A percentile compares a stretch with the other conserved stretches of the same genome.
These are phyloP conservation scores for Globisporangium paddicum DNA, from an alignment of 352 stramenopile genomes.

Conservation along the genomic window DNA sequence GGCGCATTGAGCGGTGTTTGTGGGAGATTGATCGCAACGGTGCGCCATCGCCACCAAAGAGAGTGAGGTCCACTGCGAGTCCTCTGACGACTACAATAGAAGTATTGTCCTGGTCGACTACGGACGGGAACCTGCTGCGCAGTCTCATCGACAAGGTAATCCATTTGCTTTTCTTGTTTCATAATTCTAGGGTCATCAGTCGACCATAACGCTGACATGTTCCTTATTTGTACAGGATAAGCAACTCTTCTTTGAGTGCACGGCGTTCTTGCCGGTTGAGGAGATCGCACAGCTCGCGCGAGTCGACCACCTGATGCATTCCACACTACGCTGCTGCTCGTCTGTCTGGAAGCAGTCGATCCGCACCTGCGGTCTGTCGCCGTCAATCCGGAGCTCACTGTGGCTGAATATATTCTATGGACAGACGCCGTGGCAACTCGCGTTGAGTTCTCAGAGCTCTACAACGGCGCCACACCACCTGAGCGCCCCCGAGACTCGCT, in stretches of 20 bases:
- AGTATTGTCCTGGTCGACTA: neutral
- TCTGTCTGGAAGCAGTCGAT: constrained; percentile 76
- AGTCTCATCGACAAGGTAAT: constrained; percentile 1
- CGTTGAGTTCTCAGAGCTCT: neutral
- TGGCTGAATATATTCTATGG: constrained; percentile 72
- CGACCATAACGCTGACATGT: neutral
- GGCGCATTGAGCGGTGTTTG: constrained; percentile 46
- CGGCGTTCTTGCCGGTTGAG: constrained; percentile 39
- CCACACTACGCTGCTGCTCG: constrained; percentile 23
- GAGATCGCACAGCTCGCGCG: constrained; percentile 40
- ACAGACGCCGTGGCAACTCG: constrained; percentile 37
- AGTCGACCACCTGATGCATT: constrained; percentile 16
- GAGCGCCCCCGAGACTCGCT: constrained; percentile 25
- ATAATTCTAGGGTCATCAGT: no score
- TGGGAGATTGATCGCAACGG: constrained; percentile 48
- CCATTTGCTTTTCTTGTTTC: no score
- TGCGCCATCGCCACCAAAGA: constrained; percentile 4
- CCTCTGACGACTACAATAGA: neutral
- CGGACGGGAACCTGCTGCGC: neutral
- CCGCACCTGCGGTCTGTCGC: constrained; percentile 40
- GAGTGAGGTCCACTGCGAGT: neutral
- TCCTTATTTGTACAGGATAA: constrained; percentile 18
- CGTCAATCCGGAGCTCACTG: constrained; percentile 41
- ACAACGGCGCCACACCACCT: constrained; percentile 36
- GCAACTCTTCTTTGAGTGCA: constrained; percentile 30